Conservation (phyloP, 164 flowering plant genomes). For the Stephania cephalantha region DNA sequence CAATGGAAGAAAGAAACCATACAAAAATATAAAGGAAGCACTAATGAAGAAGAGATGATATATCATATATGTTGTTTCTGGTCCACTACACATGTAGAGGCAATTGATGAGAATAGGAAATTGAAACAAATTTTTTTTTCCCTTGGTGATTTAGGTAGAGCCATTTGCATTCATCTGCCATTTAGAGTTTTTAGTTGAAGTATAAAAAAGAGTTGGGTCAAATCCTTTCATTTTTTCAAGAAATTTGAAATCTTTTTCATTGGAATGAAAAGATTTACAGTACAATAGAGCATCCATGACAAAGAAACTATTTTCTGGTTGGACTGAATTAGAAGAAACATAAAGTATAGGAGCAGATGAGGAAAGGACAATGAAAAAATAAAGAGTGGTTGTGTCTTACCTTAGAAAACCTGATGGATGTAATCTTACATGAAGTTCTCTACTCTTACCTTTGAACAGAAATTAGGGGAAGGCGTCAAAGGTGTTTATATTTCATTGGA, state of each 20-base stretch:
- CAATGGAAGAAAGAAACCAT: too few species aligned
- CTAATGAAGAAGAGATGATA: neutral
- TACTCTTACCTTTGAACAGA: conserved; percentile 35
- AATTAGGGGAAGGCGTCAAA: conserved; percentile 92
- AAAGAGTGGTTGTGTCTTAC: too few species aligned
- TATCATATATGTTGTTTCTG: neutral
- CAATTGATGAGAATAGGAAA: neutral
- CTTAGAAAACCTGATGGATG: neutral
- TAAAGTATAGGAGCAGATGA: neutral
- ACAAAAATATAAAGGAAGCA: too few species aligned
- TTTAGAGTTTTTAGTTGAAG: too few species aligned
- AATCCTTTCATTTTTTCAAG: too few species aligned
- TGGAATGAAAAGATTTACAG: too few species aligned
- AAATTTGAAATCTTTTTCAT: too few species aligned
- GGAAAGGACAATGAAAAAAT: too few species aligned
- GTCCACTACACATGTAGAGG: neutral
- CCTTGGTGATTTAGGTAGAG: too few species aligned
- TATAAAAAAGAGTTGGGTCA: too few species aligned
- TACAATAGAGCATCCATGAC: neutral
- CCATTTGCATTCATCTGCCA: neutral
- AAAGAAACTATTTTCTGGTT: neutral
- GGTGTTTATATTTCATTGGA: conserved; percentile 92
- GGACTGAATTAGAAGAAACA: neutral
- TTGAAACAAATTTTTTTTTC: neutral
- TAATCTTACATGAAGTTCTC: conserved; percentile 1